Evolutionary conservation across 1,139 yeast genomes (phyloP).

Genomic region (Debaryomycetaceae sp.): DNA sequence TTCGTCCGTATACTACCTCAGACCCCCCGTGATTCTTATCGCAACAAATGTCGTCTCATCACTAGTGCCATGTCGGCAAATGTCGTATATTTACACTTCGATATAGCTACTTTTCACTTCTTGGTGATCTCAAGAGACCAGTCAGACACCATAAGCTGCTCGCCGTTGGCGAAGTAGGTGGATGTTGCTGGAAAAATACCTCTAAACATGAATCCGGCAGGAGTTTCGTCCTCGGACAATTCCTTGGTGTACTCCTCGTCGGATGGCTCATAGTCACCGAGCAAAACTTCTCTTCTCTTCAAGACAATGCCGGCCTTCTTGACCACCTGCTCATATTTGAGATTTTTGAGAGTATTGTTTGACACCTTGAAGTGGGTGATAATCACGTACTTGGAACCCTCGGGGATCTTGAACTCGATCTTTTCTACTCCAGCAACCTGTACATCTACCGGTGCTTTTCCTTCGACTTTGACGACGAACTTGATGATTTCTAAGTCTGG

Average conservation of each 20-base stretch:
- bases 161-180: constrained; percentile 32
- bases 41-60: too few relatives aligned
- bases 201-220: constrained; percentile 41
- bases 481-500: constrained; percentile 34
- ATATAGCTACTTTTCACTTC: constrained; percentile 13
- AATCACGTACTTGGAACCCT: constrained; percentile 32
- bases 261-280: constrained; percentile 33
- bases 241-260: constrained; percentile 24
- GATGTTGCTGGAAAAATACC: constrained; percentile 33
- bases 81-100: neutral
- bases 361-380: constrained; percentile 35
- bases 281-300: constrained; percentile 26
- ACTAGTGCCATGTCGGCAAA: neutral
- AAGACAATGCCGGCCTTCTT: constrained; percentile 38
- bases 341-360: constrained; percentile 26
- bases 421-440: constrained; percentile 28
- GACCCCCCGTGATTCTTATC: neutral
- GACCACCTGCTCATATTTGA: constrained; percentile 36
- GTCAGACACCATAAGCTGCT: constrained; percentile 22
- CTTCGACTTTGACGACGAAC: constrained; percentile 31
- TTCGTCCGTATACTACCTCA: neutral
- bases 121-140: constrained; percentile 38
- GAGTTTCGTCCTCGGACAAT: constrained; percentile 38
- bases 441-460: constrained; percentile 23
- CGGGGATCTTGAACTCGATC: constrained; percentile 34